These are phyloP conservation scores for Marsdenia floribunda DNA, from an alignment of 257 asterid species.

Conservation along the genomic window DNA sequence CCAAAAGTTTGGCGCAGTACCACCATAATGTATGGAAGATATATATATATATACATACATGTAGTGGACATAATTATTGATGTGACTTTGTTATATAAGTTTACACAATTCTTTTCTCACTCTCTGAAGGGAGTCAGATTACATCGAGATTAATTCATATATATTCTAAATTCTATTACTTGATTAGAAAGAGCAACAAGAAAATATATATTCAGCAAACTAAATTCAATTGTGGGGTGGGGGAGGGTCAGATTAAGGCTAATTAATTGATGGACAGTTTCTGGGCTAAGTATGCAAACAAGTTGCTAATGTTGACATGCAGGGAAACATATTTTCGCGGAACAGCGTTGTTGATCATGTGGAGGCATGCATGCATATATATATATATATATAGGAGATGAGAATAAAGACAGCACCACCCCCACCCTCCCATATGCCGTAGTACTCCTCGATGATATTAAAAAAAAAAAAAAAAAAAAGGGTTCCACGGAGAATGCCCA, in stretches of 20 bases:
- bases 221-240: background rate
- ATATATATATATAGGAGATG: background rate
- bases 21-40: too few species aligned
- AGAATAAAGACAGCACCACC: background rate
- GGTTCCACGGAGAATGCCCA: background rate
- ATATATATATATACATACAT: too few species aligned
- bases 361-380: background rate
- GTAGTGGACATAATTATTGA: too few species aligned
- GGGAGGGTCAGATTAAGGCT: background rate
- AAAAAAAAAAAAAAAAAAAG: background rate
- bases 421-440: background rate
- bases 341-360: conserved; percentile 2
- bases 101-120: too few species aligned
- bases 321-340: conserved; percentile 3
- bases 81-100: too few species aligned
- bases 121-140: too few species aligned
- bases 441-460: background rate
- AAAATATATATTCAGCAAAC: conserved; percentile 1
- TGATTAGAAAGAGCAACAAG: background rate
- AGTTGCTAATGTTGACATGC: conserved; percentile 1
- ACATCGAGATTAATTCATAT: too few species aligned
- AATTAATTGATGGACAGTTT: background rate
- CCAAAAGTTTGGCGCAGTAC: background rate
- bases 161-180: background rate
- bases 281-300: conserved; percentile 3